phyloP scores from a whole-genome alignment of 169 alveolate genomes.

The Theileria equi region DNA sequence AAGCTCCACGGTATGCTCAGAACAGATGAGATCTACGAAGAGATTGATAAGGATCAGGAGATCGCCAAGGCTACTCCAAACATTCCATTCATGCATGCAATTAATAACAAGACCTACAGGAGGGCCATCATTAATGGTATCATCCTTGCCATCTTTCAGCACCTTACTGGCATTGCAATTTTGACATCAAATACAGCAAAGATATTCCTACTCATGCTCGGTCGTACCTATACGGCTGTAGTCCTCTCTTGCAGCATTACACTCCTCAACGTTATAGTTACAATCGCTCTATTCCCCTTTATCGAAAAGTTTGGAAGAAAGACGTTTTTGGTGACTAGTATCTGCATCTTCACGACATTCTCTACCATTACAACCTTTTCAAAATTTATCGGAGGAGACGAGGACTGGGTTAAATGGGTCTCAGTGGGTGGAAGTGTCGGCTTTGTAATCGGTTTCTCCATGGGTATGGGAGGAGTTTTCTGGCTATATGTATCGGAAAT shows the following conservation, averaged over 20 bases:
- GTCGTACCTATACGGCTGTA: conserved; percentile 51
- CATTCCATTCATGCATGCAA: conserved; percentile 56
- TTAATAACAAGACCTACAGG: conserved; percentile 66
- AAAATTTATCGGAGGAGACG: conserved; percentile 1
- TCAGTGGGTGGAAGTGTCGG: conserved; percentile 63
- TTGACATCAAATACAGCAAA: conserved; percentile 77
- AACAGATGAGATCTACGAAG: conserved; percentile 51
- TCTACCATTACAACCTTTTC: conserved; percentile 68
- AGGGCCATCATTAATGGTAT: conserved; percentile 68
- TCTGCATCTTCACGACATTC: conserved; percentile 38
- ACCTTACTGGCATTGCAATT: conserved; percentile 80
- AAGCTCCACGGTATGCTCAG: conserved; percentile 67
- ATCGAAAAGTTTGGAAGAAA: conserved; percentile 80
- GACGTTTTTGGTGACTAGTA: conserved; percentile 71
- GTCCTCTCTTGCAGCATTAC: conserved; percentile 61
- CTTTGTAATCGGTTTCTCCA: conserved; percentile 78
- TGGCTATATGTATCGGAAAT: conserved; percentile 83
- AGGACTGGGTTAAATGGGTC: conserved; percentile 25
- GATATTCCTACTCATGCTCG: conserved; percentile 67
- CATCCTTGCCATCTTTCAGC: conserved; percentile 77
- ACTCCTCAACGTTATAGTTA: conserved; percentile 65
- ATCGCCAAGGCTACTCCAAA: conserved; percentile 51
- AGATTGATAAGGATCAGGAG: conserved; percentile 56
- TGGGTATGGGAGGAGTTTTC: conserved; percentile 80
- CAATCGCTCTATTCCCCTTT: conserved; percentile 65